Conservation (phyloP, 345 rosid species). For the Cardiospermum halicacabum region DNA sequence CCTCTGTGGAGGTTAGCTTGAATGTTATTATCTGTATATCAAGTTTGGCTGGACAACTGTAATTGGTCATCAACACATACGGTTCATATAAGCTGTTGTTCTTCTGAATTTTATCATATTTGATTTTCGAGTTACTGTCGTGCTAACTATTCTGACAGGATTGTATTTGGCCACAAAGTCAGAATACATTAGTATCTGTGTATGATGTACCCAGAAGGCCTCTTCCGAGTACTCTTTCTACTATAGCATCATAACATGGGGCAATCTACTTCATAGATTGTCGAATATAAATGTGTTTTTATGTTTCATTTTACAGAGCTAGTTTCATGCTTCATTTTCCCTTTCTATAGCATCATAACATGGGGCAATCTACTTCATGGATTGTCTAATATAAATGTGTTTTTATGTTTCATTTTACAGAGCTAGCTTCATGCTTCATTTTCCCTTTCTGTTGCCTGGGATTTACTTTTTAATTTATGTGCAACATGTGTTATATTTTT, state of each 20-base stretch:
- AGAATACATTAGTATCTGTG: neutral
- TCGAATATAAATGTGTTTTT: neutral
- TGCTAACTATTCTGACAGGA: neutral
- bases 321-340: no score
- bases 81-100: neutral
- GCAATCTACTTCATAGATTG: neutral
- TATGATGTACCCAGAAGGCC: neutral
- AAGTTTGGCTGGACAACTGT: neutral
- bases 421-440: no score
- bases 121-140: neutral
- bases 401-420: no score
- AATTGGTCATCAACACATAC: neutral
- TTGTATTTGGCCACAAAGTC: neutral
- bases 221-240: neutral
- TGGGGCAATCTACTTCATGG: neutral
- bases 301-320: no score
- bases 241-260: neutral
- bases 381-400: neutral
- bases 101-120: neutral
- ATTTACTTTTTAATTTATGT: no score
- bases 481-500: no score
- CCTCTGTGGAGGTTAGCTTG: conserved; percentile 16
- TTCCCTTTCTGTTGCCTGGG: no score
- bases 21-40: conserved; percentile 13
- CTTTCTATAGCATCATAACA: no score